Conservation (phyloP, 2,329 filamentous ascomycete species). For the Colletotrichum ledebouriae region DNA sequence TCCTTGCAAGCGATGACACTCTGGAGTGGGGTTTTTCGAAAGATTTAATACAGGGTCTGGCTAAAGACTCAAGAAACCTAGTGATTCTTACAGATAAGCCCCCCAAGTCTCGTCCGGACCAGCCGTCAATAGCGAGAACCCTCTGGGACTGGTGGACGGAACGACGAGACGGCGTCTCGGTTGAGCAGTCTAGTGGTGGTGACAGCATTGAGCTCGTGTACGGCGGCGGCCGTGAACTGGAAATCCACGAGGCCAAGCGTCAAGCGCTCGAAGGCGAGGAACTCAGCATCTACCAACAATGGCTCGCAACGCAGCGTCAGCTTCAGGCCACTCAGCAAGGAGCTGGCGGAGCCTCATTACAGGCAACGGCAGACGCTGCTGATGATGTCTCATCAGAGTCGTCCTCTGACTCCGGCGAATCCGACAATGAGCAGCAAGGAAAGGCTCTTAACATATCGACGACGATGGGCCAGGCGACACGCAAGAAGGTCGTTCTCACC, state of each 20-base stretch:
- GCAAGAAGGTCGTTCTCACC: slow-evolving; percentile 87
- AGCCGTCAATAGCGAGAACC: slow-evolving; percentile 75
- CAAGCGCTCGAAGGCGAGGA: slow-evolving; percentile 81
- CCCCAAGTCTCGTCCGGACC: slow-evolving; percentile 57
- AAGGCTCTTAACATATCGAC: slow-evolving; percentile 91
- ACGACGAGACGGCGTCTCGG: slow-evolving; percentile 71
- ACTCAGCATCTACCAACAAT: slow-evolving; percentile 88
- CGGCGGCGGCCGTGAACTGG: slow-evolving; percentile 72
- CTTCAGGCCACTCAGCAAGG: slow-evolving; percentile 84
- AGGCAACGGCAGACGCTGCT: slow-evolving; percentile 78
- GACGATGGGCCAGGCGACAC: slow-evolving; percentile 83
- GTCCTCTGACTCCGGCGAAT: slow-evolving; percentile 88
- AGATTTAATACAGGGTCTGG: slow-evolving; percentile 80
- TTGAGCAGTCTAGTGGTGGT: slow-evolving; percentile 66
- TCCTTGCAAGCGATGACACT: slow-evolving; percentile 90
- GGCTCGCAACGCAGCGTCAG: slow-evolving; percentile 88
- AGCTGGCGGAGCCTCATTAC: slow-evolving; percentile 75
- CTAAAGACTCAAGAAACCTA: slow-evolving; percentile 82
- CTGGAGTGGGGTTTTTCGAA: slow-evolving; percentile 96
- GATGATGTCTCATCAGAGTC: slow-evolving; percentile 90
- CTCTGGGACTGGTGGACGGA: slow-evolving; percentile 87
- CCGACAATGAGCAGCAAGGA: slow-evolving; percentile 90
- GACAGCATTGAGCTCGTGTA: slow-evolving; percentile 76
- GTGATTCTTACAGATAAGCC: slow-evolving; percentile 87
- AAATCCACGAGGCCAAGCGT: slow-evolving; percentile 71